phyloP scores from a whole-genome alignment of 768 basidiomycete species.

The Boletus sp. region DNA sequence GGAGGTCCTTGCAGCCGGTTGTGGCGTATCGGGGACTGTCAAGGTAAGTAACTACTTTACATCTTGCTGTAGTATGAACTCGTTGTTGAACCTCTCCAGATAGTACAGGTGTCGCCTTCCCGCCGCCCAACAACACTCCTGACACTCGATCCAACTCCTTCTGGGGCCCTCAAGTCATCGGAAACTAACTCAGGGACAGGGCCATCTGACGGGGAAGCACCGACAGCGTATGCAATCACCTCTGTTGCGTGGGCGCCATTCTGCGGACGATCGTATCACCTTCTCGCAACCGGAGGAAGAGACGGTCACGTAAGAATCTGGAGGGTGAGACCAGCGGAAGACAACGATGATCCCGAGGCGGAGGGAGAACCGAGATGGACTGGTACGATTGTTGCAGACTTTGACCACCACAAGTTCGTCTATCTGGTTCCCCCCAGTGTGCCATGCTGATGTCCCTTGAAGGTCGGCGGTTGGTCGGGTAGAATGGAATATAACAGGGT shows the following conservation, averaged over 20 bases:
- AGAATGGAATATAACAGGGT: conserved; percentile 94
- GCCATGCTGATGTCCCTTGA: conserved; percentile 6
- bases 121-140: conserved; percentile 66
- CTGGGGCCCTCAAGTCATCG: conserved; percentile 11
- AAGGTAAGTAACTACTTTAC: conserved; percentile 50
- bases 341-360: conserved; percentile 41
- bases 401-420: conserved; percentile 76
- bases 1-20: conserved; percentile 75
- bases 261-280: conserved; percentile 91
- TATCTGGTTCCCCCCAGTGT: background rate
- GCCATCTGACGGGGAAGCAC: conserved; percentile 32
- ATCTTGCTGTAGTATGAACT: background rate
- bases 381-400: conserved; percentile 75
- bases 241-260: conserved; percentile 92
- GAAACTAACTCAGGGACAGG: conserved; percentile 23
- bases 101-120: conserved; percentile 69
- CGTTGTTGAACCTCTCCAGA: conserved; percentile 37
- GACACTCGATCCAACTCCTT: conserved; percentile 46
- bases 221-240: conserved; percentile 62
- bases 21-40: conserved; percentile 67
- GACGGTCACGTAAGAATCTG: conserved; percentile 91
- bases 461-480: conserved; percentile 80
- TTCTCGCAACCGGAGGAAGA: conserved; percentile 84
- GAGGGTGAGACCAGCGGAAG: conserved; percentile 66
- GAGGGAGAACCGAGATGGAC: conserved; percentile 58